Evolutionary conservation across 163 green algal genomes (phyloP).

Genomic region (Scenedesmus sp.): DNA sequence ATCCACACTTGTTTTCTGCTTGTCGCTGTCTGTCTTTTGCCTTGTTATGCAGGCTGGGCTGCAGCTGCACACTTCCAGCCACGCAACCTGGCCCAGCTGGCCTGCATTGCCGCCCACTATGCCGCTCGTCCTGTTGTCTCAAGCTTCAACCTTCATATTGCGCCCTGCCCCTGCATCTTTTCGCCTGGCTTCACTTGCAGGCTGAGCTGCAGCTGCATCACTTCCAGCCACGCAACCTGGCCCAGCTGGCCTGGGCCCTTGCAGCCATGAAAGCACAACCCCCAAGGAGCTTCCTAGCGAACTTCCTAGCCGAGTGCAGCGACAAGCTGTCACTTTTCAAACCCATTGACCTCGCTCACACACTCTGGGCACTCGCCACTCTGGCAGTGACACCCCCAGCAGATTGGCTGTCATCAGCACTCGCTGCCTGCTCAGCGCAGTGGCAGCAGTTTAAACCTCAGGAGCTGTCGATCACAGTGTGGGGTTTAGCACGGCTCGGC

Average conservation of each 20-base stretch:
- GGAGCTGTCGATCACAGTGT: conserved; percentile 40
- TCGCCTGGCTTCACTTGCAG: background rate
- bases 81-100: background rate
- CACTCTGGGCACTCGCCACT: conserved; percentile 30
- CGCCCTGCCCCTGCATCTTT: background rate
- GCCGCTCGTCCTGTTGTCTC: too few relatives aligned
- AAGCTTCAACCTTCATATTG: background rate
- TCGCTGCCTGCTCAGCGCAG: background rate
- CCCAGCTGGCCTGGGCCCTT: conserved; percentile 24
- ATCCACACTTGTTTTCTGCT: background rate
- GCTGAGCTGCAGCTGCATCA: conserved; percentile 26
- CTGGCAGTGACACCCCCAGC: conserved; percentile 1
- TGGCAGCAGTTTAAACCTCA: conserved; percentile 31
- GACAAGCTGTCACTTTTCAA: conserved; percentile 32
- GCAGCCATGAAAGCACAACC: background rate
- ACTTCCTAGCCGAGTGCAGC: conserved; percentile 35
- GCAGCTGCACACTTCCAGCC: conserved; percentile 30
- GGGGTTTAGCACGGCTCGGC: conserved; percentile 36
- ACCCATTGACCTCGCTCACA: conserved; percentile 38
- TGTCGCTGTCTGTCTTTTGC: background rate
- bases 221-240: conserved; percentile 19
- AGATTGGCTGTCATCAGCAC: conserved; percentile 2
- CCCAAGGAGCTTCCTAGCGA: background rate
- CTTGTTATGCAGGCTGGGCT: conserved; percentile 1
- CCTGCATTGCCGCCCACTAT: background rate